A percentile compares a stretch with the other conserved stretches of the same genome.
Evolutionary conservation across 169 alveolate genomes (phyloP).

Genomic region (Cryptosporidium ryanae): DNA sequence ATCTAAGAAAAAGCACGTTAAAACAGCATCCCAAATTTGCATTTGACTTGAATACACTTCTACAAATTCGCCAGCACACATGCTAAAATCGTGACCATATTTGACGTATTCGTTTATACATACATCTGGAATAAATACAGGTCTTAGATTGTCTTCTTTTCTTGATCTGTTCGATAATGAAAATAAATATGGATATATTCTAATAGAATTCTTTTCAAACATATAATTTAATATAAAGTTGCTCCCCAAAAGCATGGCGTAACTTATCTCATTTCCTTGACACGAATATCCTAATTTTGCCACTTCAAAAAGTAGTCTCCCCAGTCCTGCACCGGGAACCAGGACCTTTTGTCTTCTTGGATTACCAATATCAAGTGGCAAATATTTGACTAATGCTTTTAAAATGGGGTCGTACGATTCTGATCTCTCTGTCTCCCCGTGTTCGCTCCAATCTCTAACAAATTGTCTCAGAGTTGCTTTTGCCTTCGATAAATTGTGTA

Average conservation of each 20-base stretch:
- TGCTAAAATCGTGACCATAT: constrained; percentile 89
- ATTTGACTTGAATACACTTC: constrained; percentile 85
- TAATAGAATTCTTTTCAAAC: constrained; percentile 78
- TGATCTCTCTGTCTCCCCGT: constrained; percentile 94
- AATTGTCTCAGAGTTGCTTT: constrained; percentile 94
- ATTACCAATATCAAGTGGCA: constrained; percentile 79
- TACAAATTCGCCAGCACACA: constrained; percentile 98
- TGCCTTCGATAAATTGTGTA: constrained; percentile 83
- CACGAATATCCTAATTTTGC: constrained; percentile 94
- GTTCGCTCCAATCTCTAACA: constrained; percentile 94
- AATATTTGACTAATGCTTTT: constrained; percentile 88
- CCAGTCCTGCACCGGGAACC: constrained; percentile 97
- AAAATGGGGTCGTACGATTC: constrained; percentile 92
- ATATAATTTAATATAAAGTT: constrained; percentile 86
- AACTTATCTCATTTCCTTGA: constrained; percentile 98
- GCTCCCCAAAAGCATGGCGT: constrained; percentile 93
- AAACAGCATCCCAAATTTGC: constrained; percentile 92
- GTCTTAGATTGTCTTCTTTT: constrained; percentile 89
- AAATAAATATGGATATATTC: constrained; percentile 86
- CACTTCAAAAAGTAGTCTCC: constrained; percentile 96
- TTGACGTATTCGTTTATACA: constrained; percentile 84
- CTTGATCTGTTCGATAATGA: constrained; percentile 83
- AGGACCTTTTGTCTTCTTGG: constrained; percentile 82
- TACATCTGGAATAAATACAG: constrained; percentile 92
- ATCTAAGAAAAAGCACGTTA: constrained; percentile 96